phyloP scores from a whole-genome alignment of 768 basidiomycete species.

The Boletus sensibilis region DNA sequence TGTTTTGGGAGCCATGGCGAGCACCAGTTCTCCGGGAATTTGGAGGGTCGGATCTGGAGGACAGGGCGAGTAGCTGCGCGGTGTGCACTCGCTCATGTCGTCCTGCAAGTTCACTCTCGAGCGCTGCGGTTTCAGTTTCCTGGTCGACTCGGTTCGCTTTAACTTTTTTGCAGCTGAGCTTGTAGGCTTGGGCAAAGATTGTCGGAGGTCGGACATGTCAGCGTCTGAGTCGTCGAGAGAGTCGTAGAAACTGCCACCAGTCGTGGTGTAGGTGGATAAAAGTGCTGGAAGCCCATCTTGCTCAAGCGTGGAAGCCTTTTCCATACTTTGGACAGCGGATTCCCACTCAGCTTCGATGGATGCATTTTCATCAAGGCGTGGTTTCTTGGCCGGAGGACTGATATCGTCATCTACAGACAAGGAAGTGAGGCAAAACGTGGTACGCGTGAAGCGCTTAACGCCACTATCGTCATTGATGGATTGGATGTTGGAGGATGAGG shows the following conservation, averaged over 20 bases:
- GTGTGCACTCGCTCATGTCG: conserved; percentile 5
- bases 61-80: conserved; percentile 38
- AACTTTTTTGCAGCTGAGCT: conserved; percentile 3
- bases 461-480: conserved; percentile 36
- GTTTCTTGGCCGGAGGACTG: conserved; percentile 47
- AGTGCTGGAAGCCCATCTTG: conserved; percentile 51
- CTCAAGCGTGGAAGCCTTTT: conserved; percentile 41
- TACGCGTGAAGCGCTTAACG: conserved; percentile 42
- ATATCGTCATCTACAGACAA: not conserved
- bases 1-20: conserved; percentile 43
- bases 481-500: conserved; percentile 42
- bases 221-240: conserved; percentile 29
- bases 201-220: conserved; percentile 13
- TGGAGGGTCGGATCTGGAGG: conserved; percentile 47
- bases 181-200: not conserved
- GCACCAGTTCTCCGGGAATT: conserved; percentile 67
- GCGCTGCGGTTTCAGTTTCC: conserved; percentile 14
- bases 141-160: conserved; percentile 9
- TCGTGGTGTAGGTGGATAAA: conserved; percentile 29
- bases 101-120: conserved; percentile 20
- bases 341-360: conserved; percentile 44
- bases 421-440: conserved; percentile 33
- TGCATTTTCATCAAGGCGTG: conserved; percentile 33
- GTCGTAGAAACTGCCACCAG: conserved; percentile 21
- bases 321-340: conserved; percentile 46